Evolutionary conservation across 169 alveolate genomes (phyloP).

Genomic region (Plasmodium yoelii): DNA sequence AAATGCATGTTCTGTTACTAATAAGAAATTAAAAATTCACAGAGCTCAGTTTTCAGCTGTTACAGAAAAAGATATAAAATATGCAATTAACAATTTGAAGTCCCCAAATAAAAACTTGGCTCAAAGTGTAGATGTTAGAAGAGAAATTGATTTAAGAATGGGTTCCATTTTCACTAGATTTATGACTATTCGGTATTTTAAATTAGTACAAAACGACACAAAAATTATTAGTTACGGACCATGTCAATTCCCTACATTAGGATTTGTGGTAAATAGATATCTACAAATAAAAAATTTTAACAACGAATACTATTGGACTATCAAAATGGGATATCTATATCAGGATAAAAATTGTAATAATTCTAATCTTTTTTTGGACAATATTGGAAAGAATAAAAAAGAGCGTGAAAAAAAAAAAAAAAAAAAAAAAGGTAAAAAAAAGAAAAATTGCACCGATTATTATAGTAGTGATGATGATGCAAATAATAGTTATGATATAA

Average conservation of each 20-base stretch:
- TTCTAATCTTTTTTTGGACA: background rate
- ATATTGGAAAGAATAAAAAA: background rate
- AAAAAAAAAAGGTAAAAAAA: constrained; percentile 1
- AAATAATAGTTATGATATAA: background rate
- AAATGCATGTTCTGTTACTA: constrained; percentile 79
- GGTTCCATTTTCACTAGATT: constrained; percentile 90
- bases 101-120: constrained; percentile 95
- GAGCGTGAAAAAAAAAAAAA: background rate
- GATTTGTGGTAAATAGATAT: constrained; percentile 97
- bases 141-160: constrained; percentile 96
- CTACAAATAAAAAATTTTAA: constrained; percentile 91
- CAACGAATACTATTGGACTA: constrained; percentile 94
- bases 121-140: constrained; percentile 97
- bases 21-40: constrained; percentile 80
- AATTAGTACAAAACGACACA: constrained; percentile 83
- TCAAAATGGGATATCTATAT: constrained; percentile 81
- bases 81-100: constrained; percentile 92
- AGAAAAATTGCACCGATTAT: background rate
- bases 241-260: constrained; percentile 99
- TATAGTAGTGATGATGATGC: background rate
- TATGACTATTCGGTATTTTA: constrained; percentile 82
- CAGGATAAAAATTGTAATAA: constrained; percentile 8
- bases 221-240: constrained; percentile 96
- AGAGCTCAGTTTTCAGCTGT: constrained; percentile 99
- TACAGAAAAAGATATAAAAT: constrained; percentile 93